These are phyloP conservation scores for Waitea zeae DNA, from an alignment of 1,284 basidiomycete genomes.

Conservation along the genomic window DNA sequence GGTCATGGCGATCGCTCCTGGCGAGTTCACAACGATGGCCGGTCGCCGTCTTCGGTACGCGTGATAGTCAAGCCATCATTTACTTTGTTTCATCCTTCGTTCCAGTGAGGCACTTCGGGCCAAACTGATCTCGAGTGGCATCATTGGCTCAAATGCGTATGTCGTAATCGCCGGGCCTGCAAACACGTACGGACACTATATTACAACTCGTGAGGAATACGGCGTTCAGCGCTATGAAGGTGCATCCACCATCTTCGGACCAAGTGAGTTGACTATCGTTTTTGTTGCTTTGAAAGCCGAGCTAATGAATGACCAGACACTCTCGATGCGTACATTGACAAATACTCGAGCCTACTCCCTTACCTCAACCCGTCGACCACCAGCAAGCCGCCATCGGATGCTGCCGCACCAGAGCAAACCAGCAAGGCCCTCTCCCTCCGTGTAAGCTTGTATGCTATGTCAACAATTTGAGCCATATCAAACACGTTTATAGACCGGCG, in stretches of 20 bases:
- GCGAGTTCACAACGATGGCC: slow-evolving; percentile 43
- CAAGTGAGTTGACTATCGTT: slow-evolving; percentile 26
- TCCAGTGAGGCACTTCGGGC: slow-evolving; percentile 47
- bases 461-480: background rate
- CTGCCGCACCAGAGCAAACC: slow-evolving; percentile 49
- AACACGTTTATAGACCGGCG: slow-evolving; percentile 37
- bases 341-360: slow-evolving; percentile 47
- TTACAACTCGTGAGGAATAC: slow-evolving; percentile 64
- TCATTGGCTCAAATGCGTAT: slow-evolving; percentile 49
- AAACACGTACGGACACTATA: slow-evolving; percentile 67
- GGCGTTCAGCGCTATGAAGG: slow-evolving; percentile 68
- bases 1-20: slow-evolving; percentile 63
- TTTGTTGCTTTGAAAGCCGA: background rate
- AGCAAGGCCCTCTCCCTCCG: slow-evolving; percentile 51
- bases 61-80: no score
- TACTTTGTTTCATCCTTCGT: no score
- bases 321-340: slow-evolving; percentile 65
- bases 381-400: slow-evolving; percentile 35
- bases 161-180: slow-evolving; percentile 68
- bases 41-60: slow-evolving; percentile 27
- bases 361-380: slow-evolving; percentile 36
- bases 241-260: slow-evolving; percentile 66
- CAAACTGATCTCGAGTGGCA: slow-evolving; percentile 39
- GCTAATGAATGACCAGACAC: slow-evolving; percentile 26
- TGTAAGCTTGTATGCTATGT: no score